phyloP scores from a whole-genome alignment of 1,284 basidiomycete genomes.

The Pascua sp. region DNA sequence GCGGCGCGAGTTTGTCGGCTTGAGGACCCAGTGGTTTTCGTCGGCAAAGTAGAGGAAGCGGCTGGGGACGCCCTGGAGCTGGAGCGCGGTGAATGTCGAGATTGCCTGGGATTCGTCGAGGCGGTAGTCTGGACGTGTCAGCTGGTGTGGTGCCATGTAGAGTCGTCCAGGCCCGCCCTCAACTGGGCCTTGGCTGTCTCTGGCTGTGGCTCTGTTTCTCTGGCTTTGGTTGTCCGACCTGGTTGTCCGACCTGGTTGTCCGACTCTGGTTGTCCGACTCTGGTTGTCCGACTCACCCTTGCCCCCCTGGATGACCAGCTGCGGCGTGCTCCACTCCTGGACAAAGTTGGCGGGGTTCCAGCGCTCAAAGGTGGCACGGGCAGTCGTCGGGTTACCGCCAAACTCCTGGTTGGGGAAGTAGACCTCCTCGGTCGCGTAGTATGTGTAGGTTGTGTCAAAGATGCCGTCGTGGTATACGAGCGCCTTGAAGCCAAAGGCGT shows the following conservation, averaged over 20 bases:
- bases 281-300: constrained; percentile 49
- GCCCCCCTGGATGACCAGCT: constrained; percentile 78
- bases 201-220: too few species aligned
- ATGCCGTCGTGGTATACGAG: constrained; percentile 86
- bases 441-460: constrained; percentile 56
- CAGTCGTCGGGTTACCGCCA: constrained; percentile 25
- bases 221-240: too few species aligned
- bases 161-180: too few species aligned
- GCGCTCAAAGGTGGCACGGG: constrained; percentile 37
- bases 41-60: constrained; percentile 85
- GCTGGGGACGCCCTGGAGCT: constrained; percentile 63
- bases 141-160: too few species aligned
- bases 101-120: constrained; percentile 79
- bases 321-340: constrained; percentile 76
- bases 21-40: constrained; percentile 82
- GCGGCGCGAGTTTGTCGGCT: constrained; percentile 56
- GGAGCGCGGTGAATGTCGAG: constrained; percentile 52
- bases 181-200: too few species aligned
- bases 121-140: constrained; percentile 60
- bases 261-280: too few species aligned
- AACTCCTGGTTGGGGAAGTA: constrained; percentile 38
- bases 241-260: too few species aligned
- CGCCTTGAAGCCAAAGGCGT: constrained; percentile 82
- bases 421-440: constrained; percentile 65
- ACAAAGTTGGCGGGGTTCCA: constrained; percentile 70